Base-by-base conservation (phyloP, 2,329 filamentous ascomycete species). In the Alternaria tenuissima region DNA sequence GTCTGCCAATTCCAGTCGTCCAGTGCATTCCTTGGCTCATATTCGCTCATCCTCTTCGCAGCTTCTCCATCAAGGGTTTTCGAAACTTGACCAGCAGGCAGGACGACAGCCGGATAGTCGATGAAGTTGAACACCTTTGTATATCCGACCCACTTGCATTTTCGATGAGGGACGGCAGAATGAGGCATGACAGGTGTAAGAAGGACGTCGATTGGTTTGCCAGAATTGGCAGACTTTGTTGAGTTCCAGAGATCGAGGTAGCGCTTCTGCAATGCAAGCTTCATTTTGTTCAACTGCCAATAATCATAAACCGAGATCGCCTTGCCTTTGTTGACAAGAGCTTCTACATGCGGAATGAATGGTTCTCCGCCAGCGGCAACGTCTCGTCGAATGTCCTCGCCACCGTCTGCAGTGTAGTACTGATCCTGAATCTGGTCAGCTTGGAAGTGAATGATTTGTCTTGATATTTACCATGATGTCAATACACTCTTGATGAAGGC, bases 281-380 rank as follows among this genome's bases (percentile, higher is more conserved):
- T 90, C 26, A 81, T 80, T 61, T 80, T 85, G 75, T 89, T 90
- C 7, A 91, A 80, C 65, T 89, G 87, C 88, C 88, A 91, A 74
- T 90, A 91, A 5, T 88, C 81, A 58, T 86, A 89, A 0, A 89
- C 86, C 0, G 86, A 88, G 14, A 89, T 86, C 1, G 71, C 86
- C 71, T 11, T 81, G 65, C 70, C 74, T 28, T 43, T 70, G 52
- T 85, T 85, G 14, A 89, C 73, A 6, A 90, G 79, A 0, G 78
- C 81, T 67, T 88, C 80, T 0, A 90, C 87, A 18, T 78, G 75
- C 8, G 75, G 73, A 16, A 78, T 74, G 59, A 67, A 76, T 0
- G 88, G 87, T 56, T 90, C 88, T 1, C 88, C 87, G 1, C 82
- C 86, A 2, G 76, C 80, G 5, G 74, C 69, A 0, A 90, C 76